Base-by-base conservation (phyloP, 2,329 filamentous ascomycete species). In the Blumeria hordei region DNA sequence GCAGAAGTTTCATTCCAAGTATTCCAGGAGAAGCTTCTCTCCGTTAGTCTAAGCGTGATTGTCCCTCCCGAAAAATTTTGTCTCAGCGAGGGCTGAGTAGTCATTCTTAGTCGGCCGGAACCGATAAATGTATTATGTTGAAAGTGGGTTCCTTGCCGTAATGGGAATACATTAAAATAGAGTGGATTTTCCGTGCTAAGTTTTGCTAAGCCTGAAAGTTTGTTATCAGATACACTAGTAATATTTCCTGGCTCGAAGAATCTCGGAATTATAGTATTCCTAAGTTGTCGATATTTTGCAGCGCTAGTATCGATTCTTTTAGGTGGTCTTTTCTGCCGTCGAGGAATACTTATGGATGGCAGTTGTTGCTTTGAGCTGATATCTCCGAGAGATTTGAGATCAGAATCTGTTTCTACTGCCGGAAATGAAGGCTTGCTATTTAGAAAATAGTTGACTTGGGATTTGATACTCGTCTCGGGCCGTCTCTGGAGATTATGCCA, bases 161-260 rank as follows among this genome's bases (percentile, higher is more conserved):
- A 66, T 16, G 78, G 77, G 54, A 80, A 78, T 4, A 77, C 65
- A 49, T 81, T 77, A 58, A 83, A 83, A 61, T 82, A 73, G 36
- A 74, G 71, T 0, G 77, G 75, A 62, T 81, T 82, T 28, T 72
- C 70, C 1, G 75, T 77, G 0, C 78, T 78, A 62, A 77, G 80
- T 0, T 76, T 75, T 0, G 74, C 76, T 7, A 83, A 66, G 0
- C 77, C 76, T 10, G 63, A 60, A n/a, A 81, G 62, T 58, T 71
- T 75, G 45, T 52, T 58, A 5, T 59, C 58, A 52, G 59, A 57
- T 3, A 61, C 55, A 3, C 54, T 49, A 34, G 61, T 56, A 18
- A 51, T 21, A 14, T 58, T 58, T 18, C 57, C 62, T 43, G 59
- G 51, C 18, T 64, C 59, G 58, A 60, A 51, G 16, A 57, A 57